Base-by-base conservation (phyloP, 2,329 filamentous ascomycete species). In the Conoideocrella luteorostrata region DNA sequence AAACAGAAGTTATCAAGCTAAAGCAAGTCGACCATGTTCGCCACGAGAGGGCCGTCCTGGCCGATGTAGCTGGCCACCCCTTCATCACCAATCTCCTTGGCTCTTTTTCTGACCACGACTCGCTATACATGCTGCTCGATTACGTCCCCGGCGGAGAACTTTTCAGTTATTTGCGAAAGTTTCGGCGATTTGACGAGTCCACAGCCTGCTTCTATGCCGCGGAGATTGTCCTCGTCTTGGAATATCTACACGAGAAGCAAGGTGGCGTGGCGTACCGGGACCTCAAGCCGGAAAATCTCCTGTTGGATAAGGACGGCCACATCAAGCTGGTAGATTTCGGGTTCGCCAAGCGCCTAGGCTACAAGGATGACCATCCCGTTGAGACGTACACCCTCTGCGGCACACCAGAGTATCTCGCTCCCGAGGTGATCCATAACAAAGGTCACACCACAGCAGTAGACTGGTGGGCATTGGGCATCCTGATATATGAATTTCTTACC, bases 21-120 rank as follows among this genome's bases (percentile, higher is more conserved):
- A 91, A 91, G 71, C 87, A 93, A 60, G 82, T 91, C 53, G 86
- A 91, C 65, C 87, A 93, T 64, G 86, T 91, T 43, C 83, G 85
- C 48, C 86, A 90, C 65, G 87, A 93, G 71, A 83, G 86, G 54
- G 78, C 81, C 50, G 83, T 91, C 53, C 78, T 93, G 41, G 78
- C 80, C 56, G 82, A 86, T 51, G 84, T 91, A 38, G 81, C 84
- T 37, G 86, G 86, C 20, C 82, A 90, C 59, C 87, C 87, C 20
- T 93, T 91, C 66, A 90, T 93, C 60, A 90, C 87, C 41, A 82
- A 78, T 49, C 76, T 91, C 58, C 73, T 85, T 39, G 84, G 82
- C 48, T 88, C 86, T 52, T 93, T 91, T 68, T 82, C 87, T 58
- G 86, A 91, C 65, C 70, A 72, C 54, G 84, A 89, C 56, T 86